Base-by-base conservation (phyloP, 768 basidiomycete species). In the Crassisporium funariophilum region DNA sequence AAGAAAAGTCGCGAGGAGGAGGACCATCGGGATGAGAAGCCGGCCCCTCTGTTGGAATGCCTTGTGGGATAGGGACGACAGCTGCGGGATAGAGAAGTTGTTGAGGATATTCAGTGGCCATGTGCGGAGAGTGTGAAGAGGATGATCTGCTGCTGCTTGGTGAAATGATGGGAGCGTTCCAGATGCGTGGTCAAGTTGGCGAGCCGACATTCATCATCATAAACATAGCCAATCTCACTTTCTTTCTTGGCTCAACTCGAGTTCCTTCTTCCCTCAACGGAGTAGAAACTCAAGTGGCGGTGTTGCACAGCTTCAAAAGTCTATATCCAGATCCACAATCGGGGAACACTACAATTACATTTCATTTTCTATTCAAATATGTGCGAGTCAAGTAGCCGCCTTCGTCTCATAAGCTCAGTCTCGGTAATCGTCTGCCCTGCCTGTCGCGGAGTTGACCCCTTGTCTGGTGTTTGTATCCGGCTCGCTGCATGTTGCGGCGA, bases 371-470 rank as follows among this genome's bases (percentile, higher is more conserved):
- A 69, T 51, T 74, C 73, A 59, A 76, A 83, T 40, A 86, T 82
- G 60, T 88, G 85, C 41, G 84, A 76, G 54, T 88, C 86, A 43
- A 94, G 71, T 62, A 94, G 62, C 57, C 91, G 79, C 42, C 88
- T 78, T 56, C 92, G 76, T 57, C 84, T 70, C 76, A 94, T 85
- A 62, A 92, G 64, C 65, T 90, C 89, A 15, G 72, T 77, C 65
- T 91, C 88, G n/a, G 79, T 77, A 46, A 89, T 90, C 33, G 81
- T 83, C 52, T 84, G 82, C 13, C 86, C 84, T 11, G 76, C 68
- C 66, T 75, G 55, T 55, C 80, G 64, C 24, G 64, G 56, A 53
- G 67, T 65, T 21, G 66, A 52, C 50, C 49, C 34, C 51, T 63
- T 64, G n/a, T 58, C 59, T 9, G 50, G 37, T 36, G 53, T 56